Conservation (phyloP, 306 rosid species). For the Sophora flavescens region DNA sequence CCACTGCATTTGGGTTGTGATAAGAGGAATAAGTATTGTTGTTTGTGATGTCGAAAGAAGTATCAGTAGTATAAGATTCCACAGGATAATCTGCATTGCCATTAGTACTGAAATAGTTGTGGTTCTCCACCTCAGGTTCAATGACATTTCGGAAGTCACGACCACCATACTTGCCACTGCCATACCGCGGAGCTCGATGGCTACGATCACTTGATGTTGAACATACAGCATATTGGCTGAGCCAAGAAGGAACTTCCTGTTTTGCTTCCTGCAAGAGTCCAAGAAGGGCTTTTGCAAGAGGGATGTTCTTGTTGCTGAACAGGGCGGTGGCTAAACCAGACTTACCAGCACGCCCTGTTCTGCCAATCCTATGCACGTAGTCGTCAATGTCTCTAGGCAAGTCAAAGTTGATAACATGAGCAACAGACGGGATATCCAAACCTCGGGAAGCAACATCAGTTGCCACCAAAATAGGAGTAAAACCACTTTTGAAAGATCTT, state of each 20-base stretch:
- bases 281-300: constrained; percentile 66
- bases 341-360: constrained; percentile 89
- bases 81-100: constrained; percentile 33
- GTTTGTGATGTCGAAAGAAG: constrained; percentile 16
- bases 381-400: constrained; percentile 80
- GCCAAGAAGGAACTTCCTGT: constrained; percentile 80
- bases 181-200: constrained; percentile 48
- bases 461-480: constrained; percentile 76
- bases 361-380: constrained; percentile 83
- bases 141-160: constrained; percentile 61
- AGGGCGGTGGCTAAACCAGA: constrained; percentile 86
- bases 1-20: constrained; percentile 11
- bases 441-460: constrained; percentile 91
- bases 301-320: constrained; percentile 64
- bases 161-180: constrained; percentile 68
- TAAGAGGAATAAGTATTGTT: constrained; percentile 19
- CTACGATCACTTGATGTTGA: constrained; percentile 43
- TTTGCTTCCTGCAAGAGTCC: constrained; percentile 75
- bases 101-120: constrained; percentile 36
- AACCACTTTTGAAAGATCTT: constrained; percentile 72
- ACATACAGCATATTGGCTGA: constrained; percentile 56
- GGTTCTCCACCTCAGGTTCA: constrained; percentile 40
- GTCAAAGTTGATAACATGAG: constrained; percentile 81
- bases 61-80: constrained; percentile 17
- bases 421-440: constrained; percentile 78